Conservation (phyloP, 1,284 basidiomycete genomes). For the Puccinia sorghi region DNA sequence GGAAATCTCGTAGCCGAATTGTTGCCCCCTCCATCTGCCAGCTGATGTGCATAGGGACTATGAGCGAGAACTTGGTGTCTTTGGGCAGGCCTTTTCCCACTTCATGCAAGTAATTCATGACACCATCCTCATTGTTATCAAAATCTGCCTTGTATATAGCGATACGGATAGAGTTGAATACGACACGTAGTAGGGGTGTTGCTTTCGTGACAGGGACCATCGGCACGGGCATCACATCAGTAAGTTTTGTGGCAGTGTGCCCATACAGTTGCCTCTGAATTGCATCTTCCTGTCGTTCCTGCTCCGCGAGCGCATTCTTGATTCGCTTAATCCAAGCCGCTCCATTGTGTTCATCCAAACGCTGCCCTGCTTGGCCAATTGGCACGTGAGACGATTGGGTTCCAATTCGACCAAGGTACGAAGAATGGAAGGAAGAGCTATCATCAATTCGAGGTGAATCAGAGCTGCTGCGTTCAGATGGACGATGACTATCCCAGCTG, state of each 20-base stretch:
- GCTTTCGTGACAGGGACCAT: conserved; percentile 61
- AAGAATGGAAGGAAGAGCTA: conserved; percentile 27
- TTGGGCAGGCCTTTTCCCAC: conserved; percentile 72
- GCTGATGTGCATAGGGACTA: conserved; percentile 78
- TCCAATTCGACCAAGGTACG: conserved; percentile 56
- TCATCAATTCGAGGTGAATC: conserved; percentile 26
- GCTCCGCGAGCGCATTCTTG: conserved; percentile 60
- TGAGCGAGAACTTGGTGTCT: conserved; percentile 73
- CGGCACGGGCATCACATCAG: conserved; percentile 60
- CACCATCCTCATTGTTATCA: conserved; percentile 59
- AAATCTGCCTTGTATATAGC: conserved; percentile 69
- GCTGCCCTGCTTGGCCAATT: conserved; percentile 71
- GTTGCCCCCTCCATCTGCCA: conserved; percentile 69
- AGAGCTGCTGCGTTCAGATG: conserved; percentile 19
- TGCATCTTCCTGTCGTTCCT: conserved; percentile 61
- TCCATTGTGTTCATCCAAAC: conserved; percentile 74
- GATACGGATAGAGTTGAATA: conserved; percentile 67
- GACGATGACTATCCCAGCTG: conserved; percentile 9
- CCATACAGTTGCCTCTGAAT: conserved; percentile 52
- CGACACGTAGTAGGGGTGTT: conserved; percentile 74
- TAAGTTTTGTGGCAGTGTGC: conserved; percentile 47
- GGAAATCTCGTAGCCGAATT: conserved; percentile 73
- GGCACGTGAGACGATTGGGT: conserved; percentile 60
- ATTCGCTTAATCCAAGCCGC: conserved; percentile 72
- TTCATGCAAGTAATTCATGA: conserved; percentile 71